These are phyloP conservation scores for Solanum sitiens DNA, from an alignment of 257 asterid genomes.

Conservation along the genomic window DNA sequence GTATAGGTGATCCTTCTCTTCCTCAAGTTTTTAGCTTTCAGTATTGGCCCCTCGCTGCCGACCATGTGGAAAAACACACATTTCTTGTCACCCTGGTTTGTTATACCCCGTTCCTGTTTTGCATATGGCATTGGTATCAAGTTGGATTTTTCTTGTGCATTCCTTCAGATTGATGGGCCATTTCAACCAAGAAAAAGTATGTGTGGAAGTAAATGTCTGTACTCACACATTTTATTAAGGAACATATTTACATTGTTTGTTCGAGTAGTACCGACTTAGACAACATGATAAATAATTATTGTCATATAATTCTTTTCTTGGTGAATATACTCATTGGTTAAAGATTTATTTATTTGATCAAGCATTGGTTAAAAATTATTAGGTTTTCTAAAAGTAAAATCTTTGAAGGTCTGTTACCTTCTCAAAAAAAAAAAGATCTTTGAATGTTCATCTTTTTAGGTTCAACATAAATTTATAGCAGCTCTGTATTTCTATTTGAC, in stretches of 20 bases:
- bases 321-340: not conserved
- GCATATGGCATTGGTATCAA: not conserved
- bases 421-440: not conserved
- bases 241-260: not conserved
- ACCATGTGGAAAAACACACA: not conserved
- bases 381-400: not conserved
- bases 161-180: not conserved
- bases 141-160: not conserved
- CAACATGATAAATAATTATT: not conserved
- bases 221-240: not conserved
- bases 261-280: not conserved
- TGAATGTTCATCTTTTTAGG: not conserved
- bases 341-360: not conserved
- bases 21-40: not conserved
- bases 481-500: not conserved
- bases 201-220: not conserved
- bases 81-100: not conserved
- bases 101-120: not conserved
- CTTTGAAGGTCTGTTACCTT: not conserved
- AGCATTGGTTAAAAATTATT: not conserved
- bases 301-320: not conserved
- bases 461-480: not conserved
- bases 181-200: not conserved
- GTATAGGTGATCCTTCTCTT: not conserved
- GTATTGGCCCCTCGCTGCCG: not conserved